Evolutionary conservation across 2,329 filamentous ascomycete genomes (phyloP).

Genomic region (Pyricularia pennisetigena): DNA sequence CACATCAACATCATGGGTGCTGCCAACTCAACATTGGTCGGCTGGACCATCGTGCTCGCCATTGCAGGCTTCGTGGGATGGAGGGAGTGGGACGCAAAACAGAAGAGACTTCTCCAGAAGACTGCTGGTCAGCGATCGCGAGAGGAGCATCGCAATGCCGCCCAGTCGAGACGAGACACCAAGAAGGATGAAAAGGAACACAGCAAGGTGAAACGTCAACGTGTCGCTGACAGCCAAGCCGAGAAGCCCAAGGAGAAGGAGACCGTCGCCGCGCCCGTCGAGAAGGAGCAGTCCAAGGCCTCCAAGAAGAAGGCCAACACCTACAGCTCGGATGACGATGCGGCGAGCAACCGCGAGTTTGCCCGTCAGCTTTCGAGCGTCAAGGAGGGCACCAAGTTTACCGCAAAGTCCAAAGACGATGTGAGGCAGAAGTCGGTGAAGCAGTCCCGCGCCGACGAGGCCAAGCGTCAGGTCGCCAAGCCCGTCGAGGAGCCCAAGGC

Average conservation of each 20-base stretch:
- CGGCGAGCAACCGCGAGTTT: constrained; percentile 64
- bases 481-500: constrained; percentile 35
- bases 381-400: constrained; percentile 58
- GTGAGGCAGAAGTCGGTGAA: constrained; percentile 62
- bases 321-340: constrained; percentile 42
- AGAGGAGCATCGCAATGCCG: constrained; percentile 21
- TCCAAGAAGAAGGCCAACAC: constrained; percentile 21
- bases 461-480: constrained; percentile 13
- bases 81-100: constrained; percentile 11
- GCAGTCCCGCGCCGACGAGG: constrained; percentile 50
- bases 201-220: constrained; percentile 27
- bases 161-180: constrained; percentile 20
- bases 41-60: constrained; percentile 21
- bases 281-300: constrained; percentile 17
- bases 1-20: constrained; percentile 20
- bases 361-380: constrained; percentile 62
- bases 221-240: constrained; percentile 13
- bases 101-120: constrained; percentile 1
- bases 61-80: constrained; percentile 14
- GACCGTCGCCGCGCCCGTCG: constrained; percentile 22
- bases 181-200: constrained; percentile 21
- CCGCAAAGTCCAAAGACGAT: constrained; percentile 43
- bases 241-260: constrained; percentile 2
- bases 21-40: constrained; percentile 22
- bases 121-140: constrained; percentile 15